Evolutionary conservation across 2,329 filamentous ascomycete genomes (phyloP).

Genomic region (Ramularia endophylla): DNA sequence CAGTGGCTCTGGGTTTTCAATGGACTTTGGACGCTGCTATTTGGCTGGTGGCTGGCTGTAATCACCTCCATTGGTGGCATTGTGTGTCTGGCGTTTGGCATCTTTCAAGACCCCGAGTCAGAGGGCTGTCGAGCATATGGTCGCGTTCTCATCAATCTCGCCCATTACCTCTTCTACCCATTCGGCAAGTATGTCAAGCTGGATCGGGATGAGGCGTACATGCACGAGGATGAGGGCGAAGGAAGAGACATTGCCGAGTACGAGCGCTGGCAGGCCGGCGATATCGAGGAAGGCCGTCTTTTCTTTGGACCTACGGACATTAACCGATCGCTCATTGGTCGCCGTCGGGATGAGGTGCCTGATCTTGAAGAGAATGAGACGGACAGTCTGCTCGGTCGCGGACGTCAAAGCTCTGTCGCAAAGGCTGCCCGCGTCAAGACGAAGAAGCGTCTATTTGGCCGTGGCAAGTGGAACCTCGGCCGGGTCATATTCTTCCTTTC

Average conservation of each 20-base stretch:
- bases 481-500: conserved; percentile 93
- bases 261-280: conserved; percentile 97
- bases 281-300: conserved; percentile 88
- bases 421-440: conserved; percentile 29
- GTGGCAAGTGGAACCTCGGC: conserved; percentile 92
- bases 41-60: conserved; percentile 92
- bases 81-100: conserved; percentile 70
- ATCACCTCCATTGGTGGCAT: conserved; percentile 68
- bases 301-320: conserved; percentile 79
- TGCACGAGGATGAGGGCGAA: conserved; percentile 91
- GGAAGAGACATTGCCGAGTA: conserved; percentile 97
- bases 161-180: conserved; percentile 85
- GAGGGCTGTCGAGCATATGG: conserved; percentile 83
- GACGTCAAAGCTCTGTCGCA: conserved; percentile 21
- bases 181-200: conserved; percentile 95
- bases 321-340: conserved; percentile 74
- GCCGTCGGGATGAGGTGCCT: conserved; percentile 81
- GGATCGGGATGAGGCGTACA: conserved; percentile 87
- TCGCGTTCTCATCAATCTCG: conserved; percentile 73
- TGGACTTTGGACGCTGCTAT: conserved; percentile 79
- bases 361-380: conserved; percentile 69
- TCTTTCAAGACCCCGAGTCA: conserved; percentile 61
- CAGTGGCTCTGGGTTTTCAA: conserved; percentile 84
- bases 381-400: conserved; percentile 74
- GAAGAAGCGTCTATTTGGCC: conserved; percentile 86